phyloP scores from a whole-genome alignment of 306 rosid genomes.

The Lotus japonicus region DNA sequence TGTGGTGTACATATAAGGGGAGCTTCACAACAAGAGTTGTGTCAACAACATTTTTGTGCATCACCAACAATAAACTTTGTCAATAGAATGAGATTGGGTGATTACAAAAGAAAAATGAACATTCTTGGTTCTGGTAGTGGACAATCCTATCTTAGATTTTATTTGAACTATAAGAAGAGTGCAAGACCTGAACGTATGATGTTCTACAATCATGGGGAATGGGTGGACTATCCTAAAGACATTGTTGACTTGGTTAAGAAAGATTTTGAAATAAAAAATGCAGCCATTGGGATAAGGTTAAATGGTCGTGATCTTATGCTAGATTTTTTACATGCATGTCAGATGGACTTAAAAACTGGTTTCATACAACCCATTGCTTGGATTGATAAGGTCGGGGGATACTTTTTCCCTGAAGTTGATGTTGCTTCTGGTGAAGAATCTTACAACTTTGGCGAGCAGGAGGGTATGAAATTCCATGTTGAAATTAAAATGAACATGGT shows the following conservation, averaged over 20 bases:
- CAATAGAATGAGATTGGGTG: too few relatives aligned
- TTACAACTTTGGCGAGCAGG: not conserved
- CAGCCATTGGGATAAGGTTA: conserved; percentile 49
- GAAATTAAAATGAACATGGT: conserved; percentile 64
- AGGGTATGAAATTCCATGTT: conserved; percentile 46
- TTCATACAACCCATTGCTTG: too few relatives aligned
- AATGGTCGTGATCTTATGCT: conserved; percentile 47
- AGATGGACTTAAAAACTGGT: too few relatives aligned
- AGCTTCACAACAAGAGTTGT: too few relatives aligned
- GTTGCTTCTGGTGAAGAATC: conserved; percentile 28
- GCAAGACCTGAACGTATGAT: conserved; percentile 64
- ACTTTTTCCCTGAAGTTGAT: too few relatives aligned
- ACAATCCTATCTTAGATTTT: conserved; percentile 31
- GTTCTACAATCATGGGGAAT: conserved; percentile 55
- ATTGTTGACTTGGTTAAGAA: conserved; percentile 51
- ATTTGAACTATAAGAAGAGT: conserved; percentile 55
- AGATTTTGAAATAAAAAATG: conserved; percentile 57
- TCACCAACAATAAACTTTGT: too few relatives aligned
- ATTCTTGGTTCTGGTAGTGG: too few relatives aligned
- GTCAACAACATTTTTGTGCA: too few relatives aligned
- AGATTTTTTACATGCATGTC: too few relatives aligned
- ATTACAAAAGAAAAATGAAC: too few relatives aligned
- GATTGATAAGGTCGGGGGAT: too few relatives aligned
- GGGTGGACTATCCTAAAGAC: conserved; percentile 57
- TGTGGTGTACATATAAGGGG: too few relatives aligned